These are phyloP conservation scores for Suillus americanus DNA, from an alignment of 768 basidiomycete species.

Conservation along the genomic window DNA sequence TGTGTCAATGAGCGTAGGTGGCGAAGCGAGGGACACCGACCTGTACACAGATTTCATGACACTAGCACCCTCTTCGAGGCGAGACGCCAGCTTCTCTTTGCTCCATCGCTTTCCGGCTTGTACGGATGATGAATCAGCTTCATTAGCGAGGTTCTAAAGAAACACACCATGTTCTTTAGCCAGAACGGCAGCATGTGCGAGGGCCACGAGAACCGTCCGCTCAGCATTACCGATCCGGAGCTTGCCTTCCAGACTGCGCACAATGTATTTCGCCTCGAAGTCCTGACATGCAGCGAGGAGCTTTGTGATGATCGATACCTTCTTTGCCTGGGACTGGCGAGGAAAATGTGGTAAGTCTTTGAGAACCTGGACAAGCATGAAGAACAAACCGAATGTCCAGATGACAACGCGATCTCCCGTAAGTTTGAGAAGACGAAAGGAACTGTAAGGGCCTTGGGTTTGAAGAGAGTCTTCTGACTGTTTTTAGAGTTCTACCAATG, in stretches of 20 bases:
- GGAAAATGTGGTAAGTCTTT: constrained; percentile 9
- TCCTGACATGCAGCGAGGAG: constrained; percentile 90
- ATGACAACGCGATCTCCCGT: constrained; percentile 83
- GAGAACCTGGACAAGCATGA: not conserved
- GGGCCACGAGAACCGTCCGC: constrained; percentile 90
- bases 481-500: constrained; percentile 83
- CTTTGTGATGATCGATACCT: constrained; percentile 93
- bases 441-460: constrained; percentile 87
- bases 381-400: constrained; percentile 73
- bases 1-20: constrained; percentile 3
- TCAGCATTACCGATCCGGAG: constrained; percentile 97
- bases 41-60: constrained; percentile 92
- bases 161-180: constrained; percentile 61
- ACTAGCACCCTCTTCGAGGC: constrained; percentile 74
- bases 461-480: constrained; percentile 90
- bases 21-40: constrained; percentile 38
- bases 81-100: constrained; percentile 66
- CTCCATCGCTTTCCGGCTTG: constrained; percentile 73
- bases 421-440: constrained; percentile 88
- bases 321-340: constrained; percentile 85
- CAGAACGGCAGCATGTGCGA: constrained; percentile 87
- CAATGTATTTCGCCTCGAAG: constrained; percentile 93
- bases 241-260: constrained; percentile 95
- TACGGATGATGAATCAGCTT: constrained; percentile 4
- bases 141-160: not conserved